These are phyloP conservation scores for Apiotrichum sp. DNA, from an alignment of 1,284 basidiomycete genomes.

Conservation along the genomic window DNA sequence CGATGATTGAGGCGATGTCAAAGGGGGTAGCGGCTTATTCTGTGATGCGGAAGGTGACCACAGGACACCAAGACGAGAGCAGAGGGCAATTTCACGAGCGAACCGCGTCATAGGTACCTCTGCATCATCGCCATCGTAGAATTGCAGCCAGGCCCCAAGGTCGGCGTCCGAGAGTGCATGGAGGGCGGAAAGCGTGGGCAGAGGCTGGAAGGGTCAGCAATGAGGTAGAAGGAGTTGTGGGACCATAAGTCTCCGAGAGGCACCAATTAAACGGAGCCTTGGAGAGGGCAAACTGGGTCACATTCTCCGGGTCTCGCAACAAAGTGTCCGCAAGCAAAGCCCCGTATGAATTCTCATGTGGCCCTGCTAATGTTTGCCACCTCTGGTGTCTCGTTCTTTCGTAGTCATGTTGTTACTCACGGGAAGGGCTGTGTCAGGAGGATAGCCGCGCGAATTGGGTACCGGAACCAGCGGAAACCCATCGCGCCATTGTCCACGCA, in stretches of 20 bases:
- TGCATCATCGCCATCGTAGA: neutral
- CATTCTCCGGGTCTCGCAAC: no score
- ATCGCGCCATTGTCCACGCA: neutral
- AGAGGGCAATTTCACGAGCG: neutral
- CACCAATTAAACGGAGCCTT: no score
- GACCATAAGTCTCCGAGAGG: no score
- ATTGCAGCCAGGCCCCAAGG: neutral
- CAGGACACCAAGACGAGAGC: neutral
- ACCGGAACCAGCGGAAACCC: neutral
- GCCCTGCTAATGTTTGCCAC: no score
- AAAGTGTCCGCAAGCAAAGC: no score
- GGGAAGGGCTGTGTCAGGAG: neutral
- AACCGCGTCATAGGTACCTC: neutral
- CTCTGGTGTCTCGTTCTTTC: no score
- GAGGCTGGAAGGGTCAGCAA: neutral
- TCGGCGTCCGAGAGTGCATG: neutral
- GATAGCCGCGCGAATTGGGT: neutral
- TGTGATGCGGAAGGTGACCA: neutral
- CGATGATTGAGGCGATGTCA: neutral
- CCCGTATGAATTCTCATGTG: no score
- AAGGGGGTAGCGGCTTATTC: neutral
- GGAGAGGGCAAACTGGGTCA: no score
- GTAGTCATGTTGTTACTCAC: neutral
- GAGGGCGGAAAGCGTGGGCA: neutral
- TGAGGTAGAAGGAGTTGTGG: no score